These are phyloP conservation scores for Botryotinia calthae DNA, from an alignment of 2,329 filamentous ascomycete genomes.

Conservation along the genomic window DNA sequence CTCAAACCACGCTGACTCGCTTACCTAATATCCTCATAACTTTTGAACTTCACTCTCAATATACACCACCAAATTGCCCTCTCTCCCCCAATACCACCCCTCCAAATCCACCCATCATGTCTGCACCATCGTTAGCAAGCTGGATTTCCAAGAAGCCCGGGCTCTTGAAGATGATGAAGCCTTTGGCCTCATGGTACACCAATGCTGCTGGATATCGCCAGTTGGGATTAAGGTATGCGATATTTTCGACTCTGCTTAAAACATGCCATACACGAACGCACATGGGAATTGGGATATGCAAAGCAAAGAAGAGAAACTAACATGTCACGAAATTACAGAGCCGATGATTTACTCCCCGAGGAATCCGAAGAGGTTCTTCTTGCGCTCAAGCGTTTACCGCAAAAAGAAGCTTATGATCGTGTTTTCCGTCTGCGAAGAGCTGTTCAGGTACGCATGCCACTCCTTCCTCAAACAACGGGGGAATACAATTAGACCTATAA, in stretches of 20 bases:
- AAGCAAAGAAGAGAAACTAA: constrained; percentile 25
- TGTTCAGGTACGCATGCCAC: constrained; percentile 66
- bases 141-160: constrained; percentile 82
- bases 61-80: constrained; percentile 20
- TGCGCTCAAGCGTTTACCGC: constrained; percentile 84
- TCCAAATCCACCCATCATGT: constrained; percentile 34
- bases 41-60: constrained; percentile 15
- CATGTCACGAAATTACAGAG: constrained; percentile 52
- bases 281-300: not conserved
- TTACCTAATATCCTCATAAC: constrained; percentile 20
- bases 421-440: constrained; percentile 96
- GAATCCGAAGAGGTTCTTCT: constrained; percentile 83
- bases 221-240: constrained; percentile 78
- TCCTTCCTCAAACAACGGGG: not conserved
- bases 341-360: constrained; percentile 93
- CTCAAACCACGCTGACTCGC: constrained; percentile 9
- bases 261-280: not conserved
- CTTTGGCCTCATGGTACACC: constrained; percentile 83
- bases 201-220: constrained; percentile 89
- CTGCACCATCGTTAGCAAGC: constrained; percentile 59
- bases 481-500: not conserved
- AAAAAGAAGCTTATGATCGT: constrained; percentile 93
- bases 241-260: not conserved
- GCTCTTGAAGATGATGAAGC: constrained; percentile 75
- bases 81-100: not conserved